phyloP scores from a whole-genome alignment of 306 rosid species.

The Cicer arietinum region DNA sequence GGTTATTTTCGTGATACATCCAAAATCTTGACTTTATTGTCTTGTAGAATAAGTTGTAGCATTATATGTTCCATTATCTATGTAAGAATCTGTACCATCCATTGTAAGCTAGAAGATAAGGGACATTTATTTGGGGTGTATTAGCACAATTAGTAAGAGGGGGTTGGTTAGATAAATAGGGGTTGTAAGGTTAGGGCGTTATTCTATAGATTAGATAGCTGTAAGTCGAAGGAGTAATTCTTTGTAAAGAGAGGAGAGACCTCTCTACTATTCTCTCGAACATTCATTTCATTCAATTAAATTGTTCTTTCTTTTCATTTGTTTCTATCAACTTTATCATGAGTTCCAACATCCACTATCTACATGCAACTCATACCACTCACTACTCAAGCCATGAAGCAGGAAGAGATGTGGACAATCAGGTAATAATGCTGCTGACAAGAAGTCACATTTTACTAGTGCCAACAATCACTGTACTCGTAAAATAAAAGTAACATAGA shows the following conservation, averaged over 20 bases:
- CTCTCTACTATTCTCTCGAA: not conserved
- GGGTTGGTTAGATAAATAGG: not conserved
- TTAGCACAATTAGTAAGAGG: not conserved
- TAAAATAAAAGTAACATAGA: not conserved
- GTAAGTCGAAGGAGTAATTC: not conserved
- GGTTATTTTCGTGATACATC: slow-evolving; percentile 22
- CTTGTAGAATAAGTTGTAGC: slow-evolving; percentile 11
- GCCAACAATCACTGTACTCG: slow-evolving; percentile 19
- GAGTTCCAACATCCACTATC: not conserved
- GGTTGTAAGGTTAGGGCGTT: not conserved
- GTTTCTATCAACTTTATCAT: not conserved
- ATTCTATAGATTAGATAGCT: not conserved
- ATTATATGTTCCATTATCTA: not conserved
- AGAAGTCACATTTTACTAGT: slow-evolving; percentile 20
- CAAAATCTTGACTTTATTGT: not conserved
- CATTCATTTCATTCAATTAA: not conserved
- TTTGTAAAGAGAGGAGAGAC: not conserved
- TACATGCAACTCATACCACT: not conserved
- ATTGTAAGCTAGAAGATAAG: not conserved
- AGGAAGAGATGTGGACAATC: not conserved
- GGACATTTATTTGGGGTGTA: not conserved
- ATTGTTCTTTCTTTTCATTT: slow-evolving; percentile 16
- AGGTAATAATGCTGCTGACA: not conserved
- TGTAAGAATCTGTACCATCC: not conserved
- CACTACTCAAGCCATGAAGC: slow-evolving; percentile 10